A percentile compares a stretch with the other conserved stretches of the same genome.
Conservation (phyloP, 768 basidiomycete species). For the Austroboletus eburneus region DNA sequence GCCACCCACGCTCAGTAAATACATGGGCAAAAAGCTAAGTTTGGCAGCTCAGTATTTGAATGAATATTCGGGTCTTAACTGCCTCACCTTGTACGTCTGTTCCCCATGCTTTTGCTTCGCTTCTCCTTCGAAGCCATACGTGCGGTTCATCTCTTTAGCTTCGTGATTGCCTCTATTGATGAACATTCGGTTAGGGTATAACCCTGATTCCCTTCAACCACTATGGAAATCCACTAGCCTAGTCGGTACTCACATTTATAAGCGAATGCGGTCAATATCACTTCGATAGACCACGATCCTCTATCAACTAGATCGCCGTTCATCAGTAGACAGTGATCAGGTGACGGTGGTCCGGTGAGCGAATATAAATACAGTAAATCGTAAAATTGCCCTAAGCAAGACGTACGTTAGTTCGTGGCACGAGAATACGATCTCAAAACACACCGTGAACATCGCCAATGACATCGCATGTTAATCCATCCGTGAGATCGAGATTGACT, state of each 20-base stretch:
- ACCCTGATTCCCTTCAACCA: conserved; percentile 51
- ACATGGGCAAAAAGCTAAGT: conserved; percentile 84
- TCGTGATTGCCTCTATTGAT: conserved; percentile 98
- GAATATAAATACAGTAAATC: conserved; percentile 86
- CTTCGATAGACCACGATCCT: conserved; percentile 93
- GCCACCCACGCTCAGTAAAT: conserved; percentile 75
- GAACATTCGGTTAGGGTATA: conserved; percentile 85
- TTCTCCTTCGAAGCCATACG: conserved; percentile 94
- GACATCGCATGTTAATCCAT: conserved; percentile 83
- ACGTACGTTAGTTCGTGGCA: conserved; percentile 3
- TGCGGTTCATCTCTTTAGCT: conserved; percentile 94
- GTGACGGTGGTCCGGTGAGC: conserved; percentile 79
- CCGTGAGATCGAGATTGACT: conserved; percentile 68
- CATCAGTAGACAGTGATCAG: conserved; percentile 85
- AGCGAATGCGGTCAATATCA: conserved; percentile 88
- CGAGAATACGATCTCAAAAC: conserved; percentile 12
- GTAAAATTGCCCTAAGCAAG: conserved; percentile 79
- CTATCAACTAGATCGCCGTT: conserved; percentile 97
- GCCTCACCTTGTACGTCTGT: conserved; percentile 79
- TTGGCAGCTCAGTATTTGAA: conserved; percentile 4
- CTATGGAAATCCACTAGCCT: not conserved
- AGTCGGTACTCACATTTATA: conserved; percentile 72
- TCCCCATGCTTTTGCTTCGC: conserved; percentile 96
- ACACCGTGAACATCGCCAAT: conserved; percentile 95
- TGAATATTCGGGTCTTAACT: not conserved